phyloP scores from a whole-genome alignment of 805 yeast species.

The Pichia gijzeniarum region DNA sequence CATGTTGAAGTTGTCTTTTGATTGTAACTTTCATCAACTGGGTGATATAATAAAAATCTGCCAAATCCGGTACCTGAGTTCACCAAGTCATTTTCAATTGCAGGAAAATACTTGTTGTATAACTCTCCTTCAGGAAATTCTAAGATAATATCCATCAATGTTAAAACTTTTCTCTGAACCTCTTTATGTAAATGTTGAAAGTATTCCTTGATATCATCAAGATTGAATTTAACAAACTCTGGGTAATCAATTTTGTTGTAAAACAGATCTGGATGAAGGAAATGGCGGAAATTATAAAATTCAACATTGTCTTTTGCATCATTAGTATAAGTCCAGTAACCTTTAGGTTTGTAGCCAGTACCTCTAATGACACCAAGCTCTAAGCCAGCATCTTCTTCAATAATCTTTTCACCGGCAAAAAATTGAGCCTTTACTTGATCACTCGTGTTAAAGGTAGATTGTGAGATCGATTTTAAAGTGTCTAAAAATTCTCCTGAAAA shows the following conservation, averaged over 20 bases:
- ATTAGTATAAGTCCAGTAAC: slow-evolving; percentile 42
- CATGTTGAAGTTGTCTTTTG: slow-evolving; percentile 34
- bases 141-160: slow-evolving; percentile 38
- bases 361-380: slow-evolving; percentile 42
- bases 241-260: slow-evolving; percentile 32
- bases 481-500: slow-evolving; percentile 29
- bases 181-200: slow-evolving; percentile 33
- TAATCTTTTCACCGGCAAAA: slow-evolving; percentile 31
- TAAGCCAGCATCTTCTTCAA: slow-evolving; percentile 23
- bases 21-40: slow-evolving; percentile 27
- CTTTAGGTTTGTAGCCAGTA: slow-evolving; percentile 41
- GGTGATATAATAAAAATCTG: slow-evolving; percentile 34
- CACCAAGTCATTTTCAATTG: slow-evolving; percentile 26
- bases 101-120: slow-evolving; percentile 33
- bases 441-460: slow-evolving; percentile 35
- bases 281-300: slow-evolving; percentile 38
- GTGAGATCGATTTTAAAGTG: slow-evolving; percentile 34
- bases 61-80: slow-evolving; percentile 37
- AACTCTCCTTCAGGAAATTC: slow-evolving; percentile 43
- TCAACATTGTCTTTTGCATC: slow-evolving; percentile 39
- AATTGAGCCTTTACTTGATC: slow-evolving; percentile 33
- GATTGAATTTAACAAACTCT: slow-evolving; percentile 33
- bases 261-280: slow-evolving; percentile 31
- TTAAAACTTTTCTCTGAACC: slow-evolving; percentile 33
- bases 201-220: slow-evolving; percentile 35